Base-by-base conservation (phyloP, 192 early-diverging fungal species). In the Dissophora ornata region DNA sequence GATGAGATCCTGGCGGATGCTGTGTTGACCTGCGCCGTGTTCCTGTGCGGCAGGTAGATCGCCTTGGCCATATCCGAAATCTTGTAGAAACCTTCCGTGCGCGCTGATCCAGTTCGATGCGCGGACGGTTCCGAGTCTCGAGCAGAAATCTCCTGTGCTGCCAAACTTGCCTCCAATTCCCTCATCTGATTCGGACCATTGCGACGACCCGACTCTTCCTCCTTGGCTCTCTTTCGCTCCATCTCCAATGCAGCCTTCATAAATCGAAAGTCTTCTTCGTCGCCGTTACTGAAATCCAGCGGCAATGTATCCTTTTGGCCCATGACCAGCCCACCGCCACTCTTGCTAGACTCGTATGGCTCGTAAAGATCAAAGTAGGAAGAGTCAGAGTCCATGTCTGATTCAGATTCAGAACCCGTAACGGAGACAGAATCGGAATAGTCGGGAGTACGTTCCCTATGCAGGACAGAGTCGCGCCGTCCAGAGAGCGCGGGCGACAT, bases 41-140 rank as follows among this genome's bases (percentile, higher is more conserved):
- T 81, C 4, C 71, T 79, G 56, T 89, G 84, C 8, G 84, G 83
- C 38, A 93, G 57, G 46, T 94, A 90, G 8, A 82, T 79, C 8
- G 84, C 77, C 63, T 97, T 96, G 61, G 83, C 81, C 19, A 83
- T 71, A 3, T 86, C 82, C 0, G 92, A 82, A 29, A 96, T 90
- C 48, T 73, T 57, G 66, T 91, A 91, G 69, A 88, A 92, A 0
- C 91, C 92, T 66, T 95, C 89, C 1, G 94, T 95, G 52, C 96
- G 87, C 7, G 95, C 96, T 45, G 87, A 86, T 22, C 94, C 95
- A 15, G 90, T 89, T 38, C 77, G 69, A 59, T 93, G 86, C 33
- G 75, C 65, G 8, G 67, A 65, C 12, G 69, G 66, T 26, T 52
- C 42, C 9, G 50, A 42, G 62, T 71, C 63, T 6, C 45, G 26